These are phyloP conservation scores for Scenedesmus sp. DNA, from an alignment of 163 green algal species.

Conservation along the genomic window DNA sequence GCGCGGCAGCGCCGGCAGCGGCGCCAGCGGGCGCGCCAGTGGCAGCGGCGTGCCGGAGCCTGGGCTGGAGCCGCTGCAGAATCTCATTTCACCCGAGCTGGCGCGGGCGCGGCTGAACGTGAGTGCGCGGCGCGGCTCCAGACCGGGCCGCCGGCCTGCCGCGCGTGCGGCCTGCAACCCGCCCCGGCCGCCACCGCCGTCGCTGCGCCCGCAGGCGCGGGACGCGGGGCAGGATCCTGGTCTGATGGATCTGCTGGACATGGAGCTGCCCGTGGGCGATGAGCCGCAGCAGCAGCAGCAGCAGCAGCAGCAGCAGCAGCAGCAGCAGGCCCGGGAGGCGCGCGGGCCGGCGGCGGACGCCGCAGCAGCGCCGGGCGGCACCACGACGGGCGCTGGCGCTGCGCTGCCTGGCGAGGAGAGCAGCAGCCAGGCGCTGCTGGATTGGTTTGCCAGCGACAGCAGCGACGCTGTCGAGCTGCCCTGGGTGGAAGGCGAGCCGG, in stretches of 20 bases:
- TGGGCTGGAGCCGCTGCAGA: constrained; percentile 23
- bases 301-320: constrained; percentile 28
- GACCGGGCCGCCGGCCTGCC: background rate
- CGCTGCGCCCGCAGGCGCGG: background rate
- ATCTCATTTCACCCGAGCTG: constrained; percentile 26
- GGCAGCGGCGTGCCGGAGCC: constrained; percentile 2
- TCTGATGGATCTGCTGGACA: constrained; percentile 16
- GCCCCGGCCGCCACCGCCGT: background rate
- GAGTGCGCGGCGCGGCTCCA: background rate
- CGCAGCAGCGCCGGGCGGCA: background rate
- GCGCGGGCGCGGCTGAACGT: constrained; percentile 20
- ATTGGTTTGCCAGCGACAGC: constrained; percentile 17
- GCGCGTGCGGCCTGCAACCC: background rate
- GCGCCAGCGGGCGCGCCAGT: constrained; percentile 6
- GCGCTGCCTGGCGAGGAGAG: background rate
- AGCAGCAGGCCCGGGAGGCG: background rate
- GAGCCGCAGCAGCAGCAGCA: background rate
- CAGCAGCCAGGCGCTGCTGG: constrained; percentile 7
- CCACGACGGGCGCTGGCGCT: background rate
- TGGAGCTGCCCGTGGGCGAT: constrained; percentile 14
- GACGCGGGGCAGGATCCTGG: background rate
- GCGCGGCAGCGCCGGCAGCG: background rate
- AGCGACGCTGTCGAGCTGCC: constrained; percentile 11
- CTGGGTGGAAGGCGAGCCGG: background rate
- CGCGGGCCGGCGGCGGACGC: background rate